Percentiles rank a stretch among this genome's conserved stretches.
Conservation (phyloP, 495 filamentous ascomycete species). For the Penicillium bialowiezense region DNA sequence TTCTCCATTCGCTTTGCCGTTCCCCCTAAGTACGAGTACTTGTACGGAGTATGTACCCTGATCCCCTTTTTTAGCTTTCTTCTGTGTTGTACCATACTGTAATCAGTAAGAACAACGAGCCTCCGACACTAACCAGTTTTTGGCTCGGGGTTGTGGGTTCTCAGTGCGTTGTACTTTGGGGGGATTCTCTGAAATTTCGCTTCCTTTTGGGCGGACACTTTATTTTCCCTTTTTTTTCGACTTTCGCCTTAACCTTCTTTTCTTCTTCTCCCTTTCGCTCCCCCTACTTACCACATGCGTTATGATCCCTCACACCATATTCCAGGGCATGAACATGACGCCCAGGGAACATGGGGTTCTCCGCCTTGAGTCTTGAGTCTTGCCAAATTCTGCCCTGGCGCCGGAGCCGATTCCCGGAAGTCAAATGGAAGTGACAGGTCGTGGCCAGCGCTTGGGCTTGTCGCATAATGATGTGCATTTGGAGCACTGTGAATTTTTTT, state of each 20-base stretch:
- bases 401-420: conserved; percentile 5
- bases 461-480: conserved; percentile 11
- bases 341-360: background rate
- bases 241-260: conserved; percentile 7
- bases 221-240: conserved; percentile 4
- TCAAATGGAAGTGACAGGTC: conserved; percentile 11
- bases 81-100: background rate
- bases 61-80: background rate
- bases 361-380: background rate
- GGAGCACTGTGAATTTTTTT: background rate
- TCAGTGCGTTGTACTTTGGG: conserved; percentile 7
- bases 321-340: background rate
- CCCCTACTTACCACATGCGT: background rate
- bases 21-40: background rate
- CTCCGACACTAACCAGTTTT: conserved; percentile 4
- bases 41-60: background rate
- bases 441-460: background rate
- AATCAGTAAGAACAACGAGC: background rate
- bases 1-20: background rate
- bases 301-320: background rate
- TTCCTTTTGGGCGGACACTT: conserved; percentile 8
- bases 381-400: background rate
- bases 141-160: conserved; percentile 3
- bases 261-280: conserved; percentile 5
- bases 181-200: conserved; percentile 8